phyloP scores from a whole-genome alignment of 176 grass and related monocot genomes.

The Carex pumila region DNA sequence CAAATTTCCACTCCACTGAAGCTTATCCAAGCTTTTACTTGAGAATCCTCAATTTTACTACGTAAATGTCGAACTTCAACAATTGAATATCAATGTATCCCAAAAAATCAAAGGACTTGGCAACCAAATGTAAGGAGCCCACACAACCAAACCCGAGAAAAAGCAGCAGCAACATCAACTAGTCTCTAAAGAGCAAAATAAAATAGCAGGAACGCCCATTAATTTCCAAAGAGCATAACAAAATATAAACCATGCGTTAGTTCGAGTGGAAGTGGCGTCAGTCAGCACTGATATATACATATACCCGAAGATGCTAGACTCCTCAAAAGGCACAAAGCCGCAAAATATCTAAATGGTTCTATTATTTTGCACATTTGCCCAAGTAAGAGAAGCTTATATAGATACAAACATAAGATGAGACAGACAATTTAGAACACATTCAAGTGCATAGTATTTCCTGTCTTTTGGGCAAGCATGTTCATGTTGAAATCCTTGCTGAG shows the following conservation, averaged over 20 bases:
- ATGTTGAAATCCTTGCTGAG: background rate
- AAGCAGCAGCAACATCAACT: too few relatives aligned
- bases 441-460: background rate
- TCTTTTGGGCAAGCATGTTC: slow-evolving; percentile 14
- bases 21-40: too few relatives aligned
- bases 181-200: background rate
- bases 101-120: too few relatives aligned
- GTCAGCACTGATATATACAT: background rate
- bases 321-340: background rate
- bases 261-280: background rate
- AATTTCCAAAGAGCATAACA: background rate
- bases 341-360: background rate
- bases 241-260: background rate
- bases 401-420: background rate
- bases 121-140: too few relatives aligned
- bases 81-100: too few relatives aligned
- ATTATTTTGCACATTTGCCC: too few relatives aligned
- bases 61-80: too few relatives aligned
- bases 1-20: too few relatives aligned
- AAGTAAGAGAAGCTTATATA: background rate
- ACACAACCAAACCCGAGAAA: too few relatives aligned
- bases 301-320: background rate
- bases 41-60: too few relatives aligned
- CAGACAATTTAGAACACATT: background rate
- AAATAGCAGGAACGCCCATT: background rate